phyloP scores from a whole-genome alignment of 495 filamentous ascomycete genomes.

The Aspergillus affinis region DNA sequence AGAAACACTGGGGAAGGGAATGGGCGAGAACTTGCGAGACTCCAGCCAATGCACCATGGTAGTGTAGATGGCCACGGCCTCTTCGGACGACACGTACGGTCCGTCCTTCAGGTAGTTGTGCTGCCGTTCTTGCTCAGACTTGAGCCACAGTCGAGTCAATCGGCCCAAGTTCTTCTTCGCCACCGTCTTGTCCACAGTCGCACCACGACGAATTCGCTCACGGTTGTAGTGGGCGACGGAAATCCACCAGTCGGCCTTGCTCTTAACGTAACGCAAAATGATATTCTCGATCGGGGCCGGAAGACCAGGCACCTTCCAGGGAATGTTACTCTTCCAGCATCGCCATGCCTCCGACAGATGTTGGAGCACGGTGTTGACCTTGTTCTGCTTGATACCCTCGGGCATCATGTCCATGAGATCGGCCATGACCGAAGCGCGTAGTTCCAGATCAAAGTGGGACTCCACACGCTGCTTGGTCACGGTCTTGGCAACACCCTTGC shows the following conservation, averaged over 20 bases:
- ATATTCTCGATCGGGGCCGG: constrained; percentile 98
- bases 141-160: constrained; percentile 93
- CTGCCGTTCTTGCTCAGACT: constrained; percentile 96
- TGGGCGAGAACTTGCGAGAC: constrained; percentile 96
- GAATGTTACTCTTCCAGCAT: constrained; percentile 99
- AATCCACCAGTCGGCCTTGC: constrained; percentile 99
- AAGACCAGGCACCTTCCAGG: constrained; percentile 96
- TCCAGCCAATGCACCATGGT: constrained; percentile 99
- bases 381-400: constrained; percentile 98
- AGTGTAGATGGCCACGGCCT: constrained; percentile 97
- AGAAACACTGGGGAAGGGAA: constrained; percentile 97
- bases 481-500: constrained; percentile 98
- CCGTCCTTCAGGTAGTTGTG: constrained; percentile 99
- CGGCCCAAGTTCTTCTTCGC: constrained; percentile 99
- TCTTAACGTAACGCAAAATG: constrained; percentile 96
- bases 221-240: constrained; percentile 98
- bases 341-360: constrained; percentile 98
- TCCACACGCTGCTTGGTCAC: constrained; percentile 99
- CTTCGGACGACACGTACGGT: constrained; percentile 96
- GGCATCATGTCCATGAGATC: constrained; percentile 99
- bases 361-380: constrained; percentile 96
- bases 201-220: constrained; percentile 91
- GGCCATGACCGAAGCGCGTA: constrained; percentile 97
- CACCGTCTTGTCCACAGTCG: constrained; percentile 98
- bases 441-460: constrained; percentile 96